Evolutionary conservation across 164 flowering plant genomes (phyloP).

Genomic region (Nelumbo lutea): DNA sequence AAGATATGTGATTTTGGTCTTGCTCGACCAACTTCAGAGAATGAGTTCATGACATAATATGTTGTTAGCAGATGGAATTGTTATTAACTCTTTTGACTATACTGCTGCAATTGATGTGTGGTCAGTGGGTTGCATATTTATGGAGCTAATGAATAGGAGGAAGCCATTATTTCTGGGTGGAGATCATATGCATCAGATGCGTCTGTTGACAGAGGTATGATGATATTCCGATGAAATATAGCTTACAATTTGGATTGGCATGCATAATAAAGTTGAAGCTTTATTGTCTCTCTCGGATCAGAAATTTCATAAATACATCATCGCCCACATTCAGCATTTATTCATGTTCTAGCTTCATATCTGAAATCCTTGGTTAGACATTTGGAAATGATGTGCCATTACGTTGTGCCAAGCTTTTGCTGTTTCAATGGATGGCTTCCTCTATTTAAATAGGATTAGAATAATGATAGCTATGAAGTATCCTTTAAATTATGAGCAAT

Average conservation of each 20-base stretch:
- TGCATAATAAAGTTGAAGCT: too few relatives aligned
- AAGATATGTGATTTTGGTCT: conserved; percentile 30
- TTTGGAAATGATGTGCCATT: too few relatives aligned
- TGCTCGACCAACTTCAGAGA: conserved; percentile 72
- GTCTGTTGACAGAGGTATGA: conserved; percentile 74
- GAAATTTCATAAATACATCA: too few relatives aligned
- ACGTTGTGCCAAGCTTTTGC: too few relatives aligned
- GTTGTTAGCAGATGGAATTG: conserved; percentile 94
- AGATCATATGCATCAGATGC: conserved; percentile 92
- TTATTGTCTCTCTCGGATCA: too few relatives aligned
- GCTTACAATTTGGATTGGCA: not conserved
- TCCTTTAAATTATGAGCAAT: too few relatives aligned
- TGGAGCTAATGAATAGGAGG: conserved; percentile 83
- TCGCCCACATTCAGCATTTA: too few relatives aligned
- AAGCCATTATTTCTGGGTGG: conserved; percentile 74
- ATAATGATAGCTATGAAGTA: too few relatives aligned
- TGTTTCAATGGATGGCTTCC: too few relatives aligned
- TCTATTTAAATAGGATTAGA: too few relatives aligned
- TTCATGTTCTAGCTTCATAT: too few relatives aligned
- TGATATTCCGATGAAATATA: not conserved
- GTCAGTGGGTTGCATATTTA: conserved; percentile 97
- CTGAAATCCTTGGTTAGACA: too few relatives aligned
- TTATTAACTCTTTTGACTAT: conserved; percentile 76
- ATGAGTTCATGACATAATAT: conserved; percentile 88
- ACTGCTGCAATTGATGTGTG: conserved; percentile 96